phyloP scores from a whole-genome alignment of 2,329 filamentous ascomycete species.

The Ascosphaera aggregata region DNA sequence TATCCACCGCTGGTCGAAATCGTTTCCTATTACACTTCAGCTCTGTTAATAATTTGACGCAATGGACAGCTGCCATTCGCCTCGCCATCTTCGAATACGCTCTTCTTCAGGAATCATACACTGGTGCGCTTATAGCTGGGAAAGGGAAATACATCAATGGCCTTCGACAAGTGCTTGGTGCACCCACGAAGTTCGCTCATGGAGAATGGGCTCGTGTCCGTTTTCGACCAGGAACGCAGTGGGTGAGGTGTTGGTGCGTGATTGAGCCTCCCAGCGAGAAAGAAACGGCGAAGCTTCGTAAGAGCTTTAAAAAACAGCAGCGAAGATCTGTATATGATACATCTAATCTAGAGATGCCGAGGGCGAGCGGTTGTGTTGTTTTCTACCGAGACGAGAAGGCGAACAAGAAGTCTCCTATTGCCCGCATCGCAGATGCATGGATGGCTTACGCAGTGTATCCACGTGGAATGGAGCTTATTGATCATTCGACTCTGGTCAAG shows the following conservation, averaged over 20 bases:
- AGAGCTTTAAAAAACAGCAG: slow-evolving; percentile 50
- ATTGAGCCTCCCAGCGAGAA: slow-evolving; percentile 86
- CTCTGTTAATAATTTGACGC: slow-evolving; percentile 72
- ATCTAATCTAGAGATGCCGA: slow-evolving; percentile 40
- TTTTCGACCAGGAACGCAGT: slow-evolving; percentile 87
- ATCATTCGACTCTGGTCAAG: slow-evolving; percentile 84
- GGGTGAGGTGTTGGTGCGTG: slow-evolving; percentile 93
- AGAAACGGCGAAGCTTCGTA: slow-evolving; percentile 62
- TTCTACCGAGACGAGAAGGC: slow-evolving; percentile 91
- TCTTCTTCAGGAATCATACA: slow-evolving; percentile 87
- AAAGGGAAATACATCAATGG: slow-evolving; percentile 81
- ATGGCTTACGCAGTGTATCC: slow-evolving; percentile 92
- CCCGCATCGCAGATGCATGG: slow-evolving; percentile 74
- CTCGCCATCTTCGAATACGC: slow-evolving; percentile 88
- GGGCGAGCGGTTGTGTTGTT: slow-evolving; percentile 71
- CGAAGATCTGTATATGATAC: slow-evolving; percentile 72
- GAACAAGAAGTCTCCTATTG: slow-evolving; percentile 77
- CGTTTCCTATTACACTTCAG: slow-evolving; percentile 93
- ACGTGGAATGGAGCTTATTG: slow-evolving; percentile 77
- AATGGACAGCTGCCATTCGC: slow-evolving; percentile 90
- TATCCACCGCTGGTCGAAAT: slow-evolving; percentile 89
- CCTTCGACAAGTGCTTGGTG: slow-evolving; percentile 74
- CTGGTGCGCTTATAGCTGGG: slow-evolving; percentile 79
- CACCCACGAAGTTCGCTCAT: slow-evolving; percentile 48
- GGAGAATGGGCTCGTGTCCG: slow-evolving; percentile 91